phyloP scores from a whole-genome alignment of 139 green algal genomes.

The Picochlorum sp. region DNA sequence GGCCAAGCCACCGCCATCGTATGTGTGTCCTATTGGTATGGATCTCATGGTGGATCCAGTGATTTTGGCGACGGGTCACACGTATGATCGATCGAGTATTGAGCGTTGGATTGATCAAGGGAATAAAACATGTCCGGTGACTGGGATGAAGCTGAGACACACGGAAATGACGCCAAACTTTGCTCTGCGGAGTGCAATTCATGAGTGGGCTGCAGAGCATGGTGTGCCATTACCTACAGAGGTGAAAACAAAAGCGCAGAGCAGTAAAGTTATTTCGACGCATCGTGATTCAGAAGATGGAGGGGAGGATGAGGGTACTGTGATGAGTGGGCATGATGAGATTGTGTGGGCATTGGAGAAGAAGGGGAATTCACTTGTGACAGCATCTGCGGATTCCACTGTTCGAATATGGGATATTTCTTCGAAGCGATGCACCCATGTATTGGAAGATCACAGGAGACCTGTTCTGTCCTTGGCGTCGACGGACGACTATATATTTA shows the following conservation, averaged over 20 bases:
- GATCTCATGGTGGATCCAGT: conserved; percentile 89
- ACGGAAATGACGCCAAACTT: conserved; percentile 89
- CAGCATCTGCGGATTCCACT: conserved; percentile 82
- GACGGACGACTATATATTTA: conserved; percentile 67
- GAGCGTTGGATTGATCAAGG: conserved; percentile 80
- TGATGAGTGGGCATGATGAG: conserved; percentile 85
- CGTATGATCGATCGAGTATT: conserved; percentile 81
- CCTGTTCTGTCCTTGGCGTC: conserved; percentile 85
- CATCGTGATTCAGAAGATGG: conserved; percentile 6
- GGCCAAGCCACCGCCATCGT: conserved; percentile 26
- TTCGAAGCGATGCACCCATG: conserved; percentile 42
- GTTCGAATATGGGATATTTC: conserved; percentile 82
- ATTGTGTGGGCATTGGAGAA: conserved; percentile 93
- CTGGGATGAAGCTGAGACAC: conserved; percentile 77
- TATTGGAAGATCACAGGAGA: conserved; percentile 84
- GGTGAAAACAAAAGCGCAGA: conserved; percentile 40
- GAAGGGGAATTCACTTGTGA: conserved; percentile 59
- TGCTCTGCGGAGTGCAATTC: conserved; percentile 76
- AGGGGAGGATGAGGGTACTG: conserved; percentile 38
- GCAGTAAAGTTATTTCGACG: neutral
- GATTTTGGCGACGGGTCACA: conserved; percentile 88
- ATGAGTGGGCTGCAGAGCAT: conserved; percentile 65
- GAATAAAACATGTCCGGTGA: conserved; percentile 85
- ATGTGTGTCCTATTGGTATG: conserved; percentile 84
- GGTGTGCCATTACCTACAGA: conserved; percentile 39